phyloP scores from a whole-genome alignment of 2,329 filamentous ascomycete species.

The Aspergillus fumigatiaffinis region DNA sequence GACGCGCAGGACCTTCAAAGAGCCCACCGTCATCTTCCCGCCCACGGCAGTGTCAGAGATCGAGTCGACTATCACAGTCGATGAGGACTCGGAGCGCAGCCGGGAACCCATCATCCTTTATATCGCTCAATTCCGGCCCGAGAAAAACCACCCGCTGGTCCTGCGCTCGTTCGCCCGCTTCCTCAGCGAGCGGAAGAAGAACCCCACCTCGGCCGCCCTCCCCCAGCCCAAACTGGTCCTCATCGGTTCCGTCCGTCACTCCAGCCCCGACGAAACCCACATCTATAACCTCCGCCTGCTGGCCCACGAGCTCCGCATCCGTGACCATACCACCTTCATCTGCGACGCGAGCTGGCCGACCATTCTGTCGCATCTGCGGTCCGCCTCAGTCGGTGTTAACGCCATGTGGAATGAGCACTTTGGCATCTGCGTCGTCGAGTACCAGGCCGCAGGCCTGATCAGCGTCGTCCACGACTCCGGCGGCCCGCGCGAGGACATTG shows the following conservation, averaged over 20 bases:
- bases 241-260: conserved; percentile 85
- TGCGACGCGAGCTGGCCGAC: conserved; percentile 86
- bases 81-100: conserved; percentile 61
- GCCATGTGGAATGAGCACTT: conserved; percentile 99
- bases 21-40: conserved; percentile 72
- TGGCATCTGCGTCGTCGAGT: conserved; percentile 96
- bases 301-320: conserved; percentile 80
- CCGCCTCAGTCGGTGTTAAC: conserved; percentile 82
- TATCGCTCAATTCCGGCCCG: conserved; percentile 94
- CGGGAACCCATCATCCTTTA: conserved; percentile 76
- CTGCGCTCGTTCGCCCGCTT: conserved; percentile 80
- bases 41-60: conserved; percentile 88
- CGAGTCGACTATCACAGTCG: conserved; percentile 68
- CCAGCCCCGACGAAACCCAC: conserved; percentile 46
- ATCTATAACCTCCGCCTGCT: conserved; percentile 87
- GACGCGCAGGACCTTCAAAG: conserved; percentile 39
- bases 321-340: conserved; percentile 79
- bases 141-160: conserved; percentile 92
- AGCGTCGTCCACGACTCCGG: conserved; percentile 91
- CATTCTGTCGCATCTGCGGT: conserved; percentile 73
- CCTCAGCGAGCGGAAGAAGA: conserved; percentile 51
- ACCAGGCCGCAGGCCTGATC: conserved; percentile 90
- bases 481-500: conserved; percentile 90
- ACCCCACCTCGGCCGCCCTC: conserved; percentile 44
- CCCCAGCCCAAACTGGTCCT: conserved; percentile 66